Base-by-base conservation (phyloP, 75 land plant genomes). In the Sequoia sempervirens region DNA sequence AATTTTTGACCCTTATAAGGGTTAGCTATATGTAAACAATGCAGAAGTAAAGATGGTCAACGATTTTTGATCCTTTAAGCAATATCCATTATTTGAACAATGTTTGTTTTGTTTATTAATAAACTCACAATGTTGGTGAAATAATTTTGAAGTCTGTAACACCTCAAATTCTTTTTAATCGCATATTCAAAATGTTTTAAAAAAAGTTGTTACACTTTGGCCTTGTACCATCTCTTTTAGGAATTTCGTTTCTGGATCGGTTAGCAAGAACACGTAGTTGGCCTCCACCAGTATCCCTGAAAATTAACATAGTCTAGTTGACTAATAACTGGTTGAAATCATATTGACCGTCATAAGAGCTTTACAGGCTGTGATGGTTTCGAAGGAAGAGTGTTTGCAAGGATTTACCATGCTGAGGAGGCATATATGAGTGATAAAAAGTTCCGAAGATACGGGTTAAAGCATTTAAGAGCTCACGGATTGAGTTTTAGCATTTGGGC, bases 161-260 rank as follows among this genome's bases (percentile, higher is more conserved):
- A 12, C 14, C 53, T 50, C 2, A 50, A 12, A 50, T 93, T 46
- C 89, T 7, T 75, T 4, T 75, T 75, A 75, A 20, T 64, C 20
- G 45, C 79, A 75, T 18, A 17, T 75, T 40, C 37, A 18, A 75
- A 75, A 75, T 38, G 20, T 75, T 30, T 40, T 2, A 40, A 18
- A 41, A 76, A 76, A 76, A 10, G 46, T 23, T 41, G 79, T 36
- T 40, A 20, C 8, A 8, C 26, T 20, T 75, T 76, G 2, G 12
- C 28, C n/a, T 75, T 50, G 7, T 7, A 15, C 17, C n/a, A 26
- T 26, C 28, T 41, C 23, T 7, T 76, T 37, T 4, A 18, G 11
- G 20, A 43, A 26, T 9, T 76, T 75, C 43, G 2, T 43, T 76
- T 43, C 43, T 43, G 3, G 46, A 50, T 50, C 53, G 2, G 14